Conservation (phyloP, 371 early-diverging fungal species). For the Smittium culicis region DNA sequence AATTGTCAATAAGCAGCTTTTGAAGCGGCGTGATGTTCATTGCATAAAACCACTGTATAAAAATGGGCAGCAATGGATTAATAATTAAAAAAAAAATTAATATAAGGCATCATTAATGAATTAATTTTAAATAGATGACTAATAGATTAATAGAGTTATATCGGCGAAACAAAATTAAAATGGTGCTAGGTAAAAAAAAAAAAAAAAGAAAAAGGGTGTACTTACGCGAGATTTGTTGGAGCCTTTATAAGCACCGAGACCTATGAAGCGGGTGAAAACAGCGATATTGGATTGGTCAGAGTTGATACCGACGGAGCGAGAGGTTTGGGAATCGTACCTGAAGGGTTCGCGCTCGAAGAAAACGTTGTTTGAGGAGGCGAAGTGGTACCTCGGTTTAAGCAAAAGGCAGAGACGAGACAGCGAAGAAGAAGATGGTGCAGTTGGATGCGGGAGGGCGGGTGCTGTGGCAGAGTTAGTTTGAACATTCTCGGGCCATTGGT, state of each 20-base stretch:
- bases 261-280: conserved; percentile 63
- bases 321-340: conserved; percentile 36
- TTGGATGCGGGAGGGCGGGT: too few species aligned
- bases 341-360: conserved; percentile 83
- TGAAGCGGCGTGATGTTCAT: conserved; percentile 62
- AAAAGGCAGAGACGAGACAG: conserved; percentile 36
- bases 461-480: too few species aligned
- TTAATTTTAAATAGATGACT: background rate
- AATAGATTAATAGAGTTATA: background rate
- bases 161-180: too few species aligned
- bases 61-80: too few species aligned
- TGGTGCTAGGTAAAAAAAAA: too few species aligned
- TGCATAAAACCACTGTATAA: conserved; percentile 83
- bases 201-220: background rate
- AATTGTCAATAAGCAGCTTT: conserved; percentile 29
- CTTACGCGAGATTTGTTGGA: conserved; percentile 13
- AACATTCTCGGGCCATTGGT: conserved; percentile 3
- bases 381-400: conserved; percentile 74
- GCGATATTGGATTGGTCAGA: conserved; percentile 35
- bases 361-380: conserved; percentile 45
- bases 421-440: too few species aligned
- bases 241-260: conserved; percentile 39
- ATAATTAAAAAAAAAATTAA: too few species aligned
- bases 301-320: too few species aligned
- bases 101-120: too few species aligned